Evolutionary conservation across 805 yeast genomes (phyloP).

Genomic region (Lachancea thermotolerans): DNA sequence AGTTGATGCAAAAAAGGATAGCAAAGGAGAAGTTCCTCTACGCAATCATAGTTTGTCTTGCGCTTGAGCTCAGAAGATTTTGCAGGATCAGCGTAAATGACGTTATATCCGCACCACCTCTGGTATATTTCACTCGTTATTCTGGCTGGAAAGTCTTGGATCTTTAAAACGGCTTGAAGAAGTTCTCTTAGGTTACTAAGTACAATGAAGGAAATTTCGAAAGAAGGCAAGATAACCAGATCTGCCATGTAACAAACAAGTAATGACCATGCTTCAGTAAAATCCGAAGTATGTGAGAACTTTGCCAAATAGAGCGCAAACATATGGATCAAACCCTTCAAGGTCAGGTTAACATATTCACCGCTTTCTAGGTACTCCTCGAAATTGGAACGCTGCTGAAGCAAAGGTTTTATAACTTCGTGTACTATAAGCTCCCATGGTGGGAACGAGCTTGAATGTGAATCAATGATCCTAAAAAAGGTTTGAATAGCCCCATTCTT

Average conservation of each 20-base stretch:
- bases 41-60: conserved; percentile 49
- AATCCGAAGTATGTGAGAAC: conserved; percentile 21
- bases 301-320: conserved; percentile 46
- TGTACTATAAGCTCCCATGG: conserved; percentile 65
- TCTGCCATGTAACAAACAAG: conserved; percentile 44
- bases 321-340: conserved; percentile 61
- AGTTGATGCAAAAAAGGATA: conserved; percentile 45
- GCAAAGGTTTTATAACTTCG: conserved; percentile 53
- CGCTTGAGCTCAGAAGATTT: conserved; percentile 19
- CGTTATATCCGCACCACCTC: conserved; percentile 44
- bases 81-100: conserved; percentile 38
- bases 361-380: conserved; percentile 40
- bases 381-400: conserved; percentile 26
- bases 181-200: conserved; percentile 49
- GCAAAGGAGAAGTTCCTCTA: conserved; percentile 47
- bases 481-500: conserved; percentile 88
- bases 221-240: conserved; percentile 38
- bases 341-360: conserved; percentile 55
- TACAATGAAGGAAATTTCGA: conserved; percentile 40
- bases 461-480: conserved; percentile 70
- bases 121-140: conserved; percentile 37
- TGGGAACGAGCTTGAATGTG: conserved; percentile 53
- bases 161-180: conserved; percentile 38
- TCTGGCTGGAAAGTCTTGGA: conserved; percentile 26
- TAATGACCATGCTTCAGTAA: conserved; percentile 46